Percentiles rank a stretch among this genome's conserved stretches.
Evolutionary conservation across 2,329 filamentous ascomycete species (phyloP).

Genomic region (Fusarium acutatum): DNA sequence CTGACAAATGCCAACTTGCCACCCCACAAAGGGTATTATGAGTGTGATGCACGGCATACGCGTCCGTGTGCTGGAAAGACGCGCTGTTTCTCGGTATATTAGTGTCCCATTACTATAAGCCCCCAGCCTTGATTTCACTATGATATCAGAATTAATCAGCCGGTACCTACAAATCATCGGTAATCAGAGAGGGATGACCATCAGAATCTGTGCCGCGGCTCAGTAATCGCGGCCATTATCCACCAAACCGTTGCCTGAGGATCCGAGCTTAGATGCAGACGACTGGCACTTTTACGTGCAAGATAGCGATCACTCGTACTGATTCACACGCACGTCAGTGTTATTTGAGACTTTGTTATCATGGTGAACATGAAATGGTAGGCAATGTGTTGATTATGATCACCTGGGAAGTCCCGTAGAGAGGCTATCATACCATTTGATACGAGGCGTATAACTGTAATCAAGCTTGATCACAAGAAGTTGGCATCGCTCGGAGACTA

Average conservation of each 20-base stretch:
- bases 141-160: conserved; percentile 41
- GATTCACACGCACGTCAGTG: conserved; percentile 52
- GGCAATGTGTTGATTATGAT: conserved; percentile 49
- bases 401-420: conserved; percentile 46
- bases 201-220: conserved; percentile 50
- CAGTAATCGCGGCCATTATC: conserved; percentile 53
- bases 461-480: conserved; percentile 53
- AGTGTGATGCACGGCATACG: conserved; percentile 46
- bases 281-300: conserved; percentile 47
- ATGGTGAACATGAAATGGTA: conserved; percentile 59
- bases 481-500: conserved; percentile 44
- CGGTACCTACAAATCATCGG: conserved; percentile 42
- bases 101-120: conserved; percentile 34
- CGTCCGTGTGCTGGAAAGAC: neutral
- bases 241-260: conserved; percentile 50
- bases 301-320: conserved; percentile 48
- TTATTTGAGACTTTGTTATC: conserved; percentile 47
- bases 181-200: conserved; percentile 50
- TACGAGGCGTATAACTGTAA: conserved; percentile 46
- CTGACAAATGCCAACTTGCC: conserved; percentile 44
- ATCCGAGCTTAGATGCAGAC: conserved; percentile 49
- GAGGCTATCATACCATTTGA: conserved; percentile 36
- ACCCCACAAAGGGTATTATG: conserved; percentile 48
- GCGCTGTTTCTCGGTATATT: neutral
- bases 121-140: conserved; percentile 40